phyloP scores from a whole-genome alignment of 768 basidiomycete genomes.

The Austroboletus eburneus region DNA sequence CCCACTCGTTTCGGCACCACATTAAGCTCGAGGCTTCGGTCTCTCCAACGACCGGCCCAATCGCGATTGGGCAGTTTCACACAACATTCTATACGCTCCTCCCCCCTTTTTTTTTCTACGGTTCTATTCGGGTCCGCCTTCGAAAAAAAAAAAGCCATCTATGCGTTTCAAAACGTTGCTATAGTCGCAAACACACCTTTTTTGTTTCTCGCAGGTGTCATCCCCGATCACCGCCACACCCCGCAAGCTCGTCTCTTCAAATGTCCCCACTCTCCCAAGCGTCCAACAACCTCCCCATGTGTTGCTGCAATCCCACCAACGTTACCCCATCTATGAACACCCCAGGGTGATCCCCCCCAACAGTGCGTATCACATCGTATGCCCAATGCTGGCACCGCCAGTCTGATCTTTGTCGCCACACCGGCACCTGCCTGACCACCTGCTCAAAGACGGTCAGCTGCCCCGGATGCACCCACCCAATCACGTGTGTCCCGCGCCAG shows the following conservation, averaged over 20 bases:
- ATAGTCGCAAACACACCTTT: slow-evolving; percentile 6
- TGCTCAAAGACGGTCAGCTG: slow-evolving; percentile 15
- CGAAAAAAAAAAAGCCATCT: background rate
- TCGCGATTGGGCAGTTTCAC: background rate
- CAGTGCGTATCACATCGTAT: slow-evolving; percentile 16
- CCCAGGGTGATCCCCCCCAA: slow-evolving; percentile 1
- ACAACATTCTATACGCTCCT: background rate
- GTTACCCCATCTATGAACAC: slow-evolving; percentile 13
- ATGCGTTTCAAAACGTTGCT: slow-evolving; percentile 21
- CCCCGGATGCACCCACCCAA: slow-evolving; percentile 19
- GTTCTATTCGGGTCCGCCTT: background rate
- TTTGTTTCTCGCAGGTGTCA: background rate
- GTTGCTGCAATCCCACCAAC: slow-evolving; percentile 17
- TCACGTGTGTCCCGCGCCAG: slow-evolving; percentile 25
- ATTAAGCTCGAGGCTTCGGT: background rate
- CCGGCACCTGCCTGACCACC: slow-evolving; percentile 10
- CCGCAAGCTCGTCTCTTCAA: slow-evolving; percentile 2
- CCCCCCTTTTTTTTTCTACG: too few relatives aligned
- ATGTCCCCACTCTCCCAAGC: slow-evolving; percentile 30
- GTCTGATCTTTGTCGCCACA: slow-evolving; percentile 13
- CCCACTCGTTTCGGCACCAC: background rate
- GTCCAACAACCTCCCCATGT: slow-evolving; percentile 26
- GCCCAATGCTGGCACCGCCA: slow-evolving; percentile 30
- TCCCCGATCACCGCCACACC: slow-evolving; percentile 3
- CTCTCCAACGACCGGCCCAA: background rate